These are phyloP conservation scores for Dentipellis fragilis DNA, from an alignment of 768 basidiomycete genomes.

Conservation along the genomic window DNA sequence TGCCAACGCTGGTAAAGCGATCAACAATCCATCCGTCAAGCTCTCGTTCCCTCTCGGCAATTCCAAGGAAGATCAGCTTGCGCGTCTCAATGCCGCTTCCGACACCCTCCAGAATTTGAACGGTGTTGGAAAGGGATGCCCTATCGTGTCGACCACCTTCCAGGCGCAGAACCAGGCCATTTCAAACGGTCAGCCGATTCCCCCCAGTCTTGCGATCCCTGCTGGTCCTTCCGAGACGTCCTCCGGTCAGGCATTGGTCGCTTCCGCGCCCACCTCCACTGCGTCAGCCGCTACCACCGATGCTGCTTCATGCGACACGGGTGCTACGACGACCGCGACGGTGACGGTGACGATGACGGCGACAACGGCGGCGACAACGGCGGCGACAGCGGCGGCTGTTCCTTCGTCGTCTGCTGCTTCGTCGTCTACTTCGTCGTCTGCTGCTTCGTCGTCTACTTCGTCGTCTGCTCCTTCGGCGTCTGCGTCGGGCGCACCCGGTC, in stretches of 20 bases:
- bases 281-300: too few relatives aligned
- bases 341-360: too few relatives aligned
- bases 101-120: slow-evolving; percentile 20
- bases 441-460: background rate
- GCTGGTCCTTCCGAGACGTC: background rate
- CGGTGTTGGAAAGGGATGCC: slow-evolving; percentile 18
- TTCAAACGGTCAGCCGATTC: background rate
- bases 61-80: slow-evolving; percentile 9
- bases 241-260: too few relatives aligned
- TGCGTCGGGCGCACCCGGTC: background rate
- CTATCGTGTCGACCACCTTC: slow-evolving; percentile 16
- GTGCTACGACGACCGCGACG: too few relatives aligned
- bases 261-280: too few relatives aligned
- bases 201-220: background rate
- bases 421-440: background rate
- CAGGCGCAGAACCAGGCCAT: slow-evolving; percentile 6
- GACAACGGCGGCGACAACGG: background rate
- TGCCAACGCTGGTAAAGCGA: slow-evolving; percentile 14
- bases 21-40: slow-evolving; percentile 17
- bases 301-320: too few relatives aligned
- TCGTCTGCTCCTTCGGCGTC: background rate
- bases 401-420: background rate
- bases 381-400: background rate
- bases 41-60: slow-evolving; percentile 18
- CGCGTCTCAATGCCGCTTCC: slow-evolving; percentile 16